Percentiles rank a stretch among this genome's conserved stretches.
Evolutionary conservation across 768 basidiomycete genomes (phyloP).

Genomic region (Lepiota venenata): DNA sequence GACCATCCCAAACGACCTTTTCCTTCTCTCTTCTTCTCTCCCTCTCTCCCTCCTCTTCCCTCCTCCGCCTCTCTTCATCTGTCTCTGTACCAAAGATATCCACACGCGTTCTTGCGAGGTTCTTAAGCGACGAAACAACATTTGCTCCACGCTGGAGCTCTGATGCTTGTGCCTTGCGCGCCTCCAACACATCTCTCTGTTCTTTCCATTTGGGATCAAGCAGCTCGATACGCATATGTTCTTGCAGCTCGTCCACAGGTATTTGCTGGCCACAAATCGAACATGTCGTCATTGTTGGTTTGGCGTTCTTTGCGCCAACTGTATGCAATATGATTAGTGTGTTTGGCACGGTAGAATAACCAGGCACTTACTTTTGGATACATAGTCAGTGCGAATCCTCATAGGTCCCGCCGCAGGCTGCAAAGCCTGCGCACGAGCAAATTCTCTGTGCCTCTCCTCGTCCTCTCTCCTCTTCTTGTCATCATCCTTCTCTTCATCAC

Average conservation of each 20-base stretch:
- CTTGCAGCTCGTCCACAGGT: slow-evolving; percentile 91
- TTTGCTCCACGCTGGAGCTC: slow-evolving; percentile 90
- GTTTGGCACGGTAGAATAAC: not conserved
- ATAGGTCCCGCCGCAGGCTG: slow-evolving; percentile 70
- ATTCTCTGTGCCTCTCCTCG: slow-evolving; percentile 64
- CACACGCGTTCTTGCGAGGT: slow-evolving; percentile 91
- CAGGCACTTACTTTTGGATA: slow-evolving; percentile 74
- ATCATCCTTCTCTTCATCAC: slow-evolving; percentile 74
- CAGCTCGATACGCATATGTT: slow-evolving; percentile 97
- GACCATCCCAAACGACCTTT: slow-evolving; percentile 98
- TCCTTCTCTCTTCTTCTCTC: slow-evolving; percentile 85
- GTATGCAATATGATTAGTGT: slow-evolving; percentile 1
- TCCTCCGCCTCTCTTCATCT: slow-evolving; percentile 86
- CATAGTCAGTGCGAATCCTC: slow-evolving; percentile 96
- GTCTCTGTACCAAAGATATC: slow-evolving; percentile 96
- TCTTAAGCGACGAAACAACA: slow-evolving; percentile 89
- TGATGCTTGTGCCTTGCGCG: slow-evolving; percentile 85
- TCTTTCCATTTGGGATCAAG: slow-evolving; percentile 99
- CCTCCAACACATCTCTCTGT: slow-evolving; percentile 84
- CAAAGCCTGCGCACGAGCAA: slow-evolving; percentile 70
- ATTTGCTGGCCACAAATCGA: slow-evolving; percentile 95
- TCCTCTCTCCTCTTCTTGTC: slow-evolving; percentile 66
- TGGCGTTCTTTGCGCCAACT: slow-evolving; percentile 68
- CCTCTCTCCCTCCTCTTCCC: slow-evolving; percentile 83
- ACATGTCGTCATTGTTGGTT: slow-evolving; percentile 80